Percentiles rank a stretch among this genome's conserved stretches.
These are phyloP conservation scores for Trichoderma reesei DNA, from an alignment of 495 filamentous ascomycete species.

Conservation along the genomic window DNA sequence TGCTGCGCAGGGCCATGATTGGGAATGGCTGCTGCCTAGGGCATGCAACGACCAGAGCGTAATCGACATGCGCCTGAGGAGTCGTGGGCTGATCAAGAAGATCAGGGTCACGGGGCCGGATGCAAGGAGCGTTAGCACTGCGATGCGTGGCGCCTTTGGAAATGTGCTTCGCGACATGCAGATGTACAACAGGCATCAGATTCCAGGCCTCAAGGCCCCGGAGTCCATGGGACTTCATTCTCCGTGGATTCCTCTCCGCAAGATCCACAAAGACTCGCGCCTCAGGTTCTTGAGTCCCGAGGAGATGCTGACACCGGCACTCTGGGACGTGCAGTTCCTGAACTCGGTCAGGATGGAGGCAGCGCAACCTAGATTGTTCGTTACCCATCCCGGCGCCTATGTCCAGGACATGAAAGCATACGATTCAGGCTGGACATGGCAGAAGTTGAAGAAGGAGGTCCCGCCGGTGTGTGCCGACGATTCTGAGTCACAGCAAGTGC, in stretches of 20 bases:
- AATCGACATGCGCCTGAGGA: conserved; percentile 52
- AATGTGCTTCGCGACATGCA: conserved; percentile 35
- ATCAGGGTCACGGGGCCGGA: conserved; percentile 47
- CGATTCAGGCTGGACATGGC: conserved; percentile 49
- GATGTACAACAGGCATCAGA: background rate
- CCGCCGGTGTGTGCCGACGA: conserved; percentile 43
- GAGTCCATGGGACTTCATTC: conserved; percentile 43
- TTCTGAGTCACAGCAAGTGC: conserved; percentile 31
- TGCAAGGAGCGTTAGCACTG: conserved; percentile 49
- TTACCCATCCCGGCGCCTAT: conserved; percentile 57
- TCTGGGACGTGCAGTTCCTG: conserved; percentile 60
- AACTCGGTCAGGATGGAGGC: conserved; percentile 51
- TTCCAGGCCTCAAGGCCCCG: conserved; percentile 18
- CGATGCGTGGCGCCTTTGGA: conserved; percentile 49
- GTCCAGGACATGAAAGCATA: conserved; percentile 42
- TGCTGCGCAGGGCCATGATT: conserved; percentile 30
- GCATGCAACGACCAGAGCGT: conserved; percentile 45
- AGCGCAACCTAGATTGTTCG: conserved; percentile 49
- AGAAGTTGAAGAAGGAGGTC: conserved; percentile 46
- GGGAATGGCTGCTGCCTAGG: conserved; percentile 46
- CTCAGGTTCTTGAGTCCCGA: conserved; percentile 53
- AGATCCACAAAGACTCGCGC: conserved; percentile 55
- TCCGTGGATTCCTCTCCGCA: conserved; percentile 58
- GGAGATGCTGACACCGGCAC: conserved; percentile 55
- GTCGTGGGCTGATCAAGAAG: conserved; percentile 54